A percentile compares a stretch with the other conserved stretches of the same genome.
phyloP scores from a whole-genome alignment of 768 basidiomycete genomes.

The Mycena belliarum region DNA sequence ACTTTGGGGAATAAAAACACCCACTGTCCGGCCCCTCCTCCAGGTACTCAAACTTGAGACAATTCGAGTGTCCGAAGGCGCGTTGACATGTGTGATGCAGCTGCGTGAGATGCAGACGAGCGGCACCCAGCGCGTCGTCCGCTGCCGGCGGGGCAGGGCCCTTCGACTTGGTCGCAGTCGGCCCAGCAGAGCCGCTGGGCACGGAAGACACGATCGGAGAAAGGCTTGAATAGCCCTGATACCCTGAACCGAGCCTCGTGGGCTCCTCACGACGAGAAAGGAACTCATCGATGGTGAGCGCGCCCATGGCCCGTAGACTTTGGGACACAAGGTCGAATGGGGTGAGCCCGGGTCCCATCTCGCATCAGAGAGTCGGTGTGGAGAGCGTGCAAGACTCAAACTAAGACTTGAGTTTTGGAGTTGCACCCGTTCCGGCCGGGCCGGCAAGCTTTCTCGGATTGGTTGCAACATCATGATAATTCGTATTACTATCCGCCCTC shows the following conservation, averaged over 20 bases:
- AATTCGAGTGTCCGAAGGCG: conserved; percentile 40
- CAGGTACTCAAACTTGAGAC: conserved; percentile 49
- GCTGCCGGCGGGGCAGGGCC: not conserved
- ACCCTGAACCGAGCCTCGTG: too few relatives aligned
- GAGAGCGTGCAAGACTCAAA: too few relatives aligned
- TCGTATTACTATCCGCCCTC: too few relatives aligned
- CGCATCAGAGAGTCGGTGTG: too few relatives aligned
- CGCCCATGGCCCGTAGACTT: too few relatives aligned
- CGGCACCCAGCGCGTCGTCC: conserved; percentile 22
- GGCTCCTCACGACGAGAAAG: not conserved
- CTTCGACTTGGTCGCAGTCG: not conserved
- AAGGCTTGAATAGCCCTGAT: not conserved
- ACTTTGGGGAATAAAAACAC: conserved; percentile 6
- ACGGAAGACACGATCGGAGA: not conserved
- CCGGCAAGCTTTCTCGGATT: too few relatives aligned
- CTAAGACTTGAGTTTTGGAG: too few relatives aligned
- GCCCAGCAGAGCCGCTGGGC: not conserved
- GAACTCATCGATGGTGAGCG: not conserved
- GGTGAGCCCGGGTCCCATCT: too few relatives aligned
- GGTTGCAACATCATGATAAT: too few relatives aligned
- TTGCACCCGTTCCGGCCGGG: too few relatives aligned
- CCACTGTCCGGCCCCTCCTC: conserved; percentile 42
- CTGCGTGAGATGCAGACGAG: conserved; percentile 34
- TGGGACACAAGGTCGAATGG: too few relatives aligned
- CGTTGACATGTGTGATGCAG: conserved; percentile 46